Conservation (phyloP, 2,329 filamentous ascomycete genomes). For the Curvularia eragrostidis region DNA sequence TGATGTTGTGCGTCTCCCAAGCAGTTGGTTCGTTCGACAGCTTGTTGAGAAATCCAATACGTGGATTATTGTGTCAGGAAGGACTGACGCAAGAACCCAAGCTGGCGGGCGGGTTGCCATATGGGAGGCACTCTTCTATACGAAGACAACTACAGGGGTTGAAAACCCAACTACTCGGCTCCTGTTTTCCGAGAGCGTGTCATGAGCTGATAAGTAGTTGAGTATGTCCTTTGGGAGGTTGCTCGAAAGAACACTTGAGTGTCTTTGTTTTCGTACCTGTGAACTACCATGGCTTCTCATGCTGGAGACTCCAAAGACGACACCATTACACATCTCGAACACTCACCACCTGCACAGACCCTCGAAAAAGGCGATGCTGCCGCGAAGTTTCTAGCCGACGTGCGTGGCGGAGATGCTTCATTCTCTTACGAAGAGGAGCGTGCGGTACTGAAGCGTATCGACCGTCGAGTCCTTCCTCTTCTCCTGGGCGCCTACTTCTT, state of each 20-base stretch:
- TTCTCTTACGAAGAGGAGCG: conserved; percentile 61
- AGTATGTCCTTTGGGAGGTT: background rate
- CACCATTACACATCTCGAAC: conserved; percentile 25
- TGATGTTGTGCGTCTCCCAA: conserved; percentile 1
- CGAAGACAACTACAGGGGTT: background rate
- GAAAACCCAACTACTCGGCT: conserved; percentile 9
- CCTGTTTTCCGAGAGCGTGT: background rate
- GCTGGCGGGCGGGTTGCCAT: background rate
- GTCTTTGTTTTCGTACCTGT: background rate
- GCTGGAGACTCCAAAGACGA: conserved; percentile 19
- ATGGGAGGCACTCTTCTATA: background rate
- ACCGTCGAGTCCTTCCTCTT: conserved; percentile 58
- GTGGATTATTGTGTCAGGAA: conserved; percentile 8
- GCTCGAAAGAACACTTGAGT: background rate
- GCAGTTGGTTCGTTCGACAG: background rate
- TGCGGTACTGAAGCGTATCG: conserved; percentile 58
- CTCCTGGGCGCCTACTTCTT: conserved; percentile 67
- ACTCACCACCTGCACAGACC: conserved; percentile 6
- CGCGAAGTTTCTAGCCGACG: conserved; percentile 54
- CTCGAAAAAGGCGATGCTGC: conserved; percentile 50
- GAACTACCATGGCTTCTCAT: conserved; percentile 13
- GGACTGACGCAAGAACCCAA: background rate
- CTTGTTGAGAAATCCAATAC: conserved; percentile 6
- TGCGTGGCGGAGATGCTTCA: conserved; percentile 46
- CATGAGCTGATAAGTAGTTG: conserved; percentile 11